Conservation (phyloP, 2,329 filamentous ascomycete genomes). For the Cladophialophora chaetospira region DNA sequence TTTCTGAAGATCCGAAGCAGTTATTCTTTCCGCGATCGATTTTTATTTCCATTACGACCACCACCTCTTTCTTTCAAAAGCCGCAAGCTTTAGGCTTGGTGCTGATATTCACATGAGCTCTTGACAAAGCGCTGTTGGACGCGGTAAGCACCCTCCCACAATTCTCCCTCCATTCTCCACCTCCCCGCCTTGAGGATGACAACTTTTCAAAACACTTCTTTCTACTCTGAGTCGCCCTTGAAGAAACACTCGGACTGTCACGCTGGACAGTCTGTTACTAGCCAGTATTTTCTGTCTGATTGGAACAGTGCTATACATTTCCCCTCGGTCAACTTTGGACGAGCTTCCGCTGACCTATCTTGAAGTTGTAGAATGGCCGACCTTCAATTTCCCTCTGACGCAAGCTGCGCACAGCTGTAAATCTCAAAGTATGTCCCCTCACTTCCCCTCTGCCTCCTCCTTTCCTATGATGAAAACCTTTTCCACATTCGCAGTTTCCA, state of each 20-base stretch:
- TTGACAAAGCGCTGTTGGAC: background rate
- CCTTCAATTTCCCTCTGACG: no score
- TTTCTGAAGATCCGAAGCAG: no score
- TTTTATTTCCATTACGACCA: background rate
- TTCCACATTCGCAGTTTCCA: conserved; percentile 66
- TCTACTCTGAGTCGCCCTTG: conserved; percentile 68
- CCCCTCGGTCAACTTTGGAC: background rate
- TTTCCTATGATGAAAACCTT: conserved; percentile 53
- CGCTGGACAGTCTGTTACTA: conserved; percentile 69
- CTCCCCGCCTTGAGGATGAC: conserved; percentile 56
- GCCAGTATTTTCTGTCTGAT: conserved; percentile 72
- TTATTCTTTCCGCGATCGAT: no score
- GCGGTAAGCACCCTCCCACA: conserved; percentile 8
- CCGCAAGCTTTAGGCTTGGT: background rate
- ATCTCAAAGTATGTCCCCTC: conserved; percentile 13
- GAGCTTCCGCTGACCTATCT: conserved; percentile 15
- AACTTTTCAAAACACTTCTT: conserved; percentile 56
- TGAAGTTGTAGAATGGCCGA: background rate
- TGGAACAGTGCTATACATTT: conserved; percentile 27
- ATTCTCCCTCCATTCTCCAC: background rate
- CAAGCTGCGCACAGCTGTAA: background rate
- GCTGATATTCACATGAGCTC: background rate
- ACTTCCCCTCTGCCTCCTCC: background rate
- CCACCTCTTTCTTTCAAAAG: background rate
- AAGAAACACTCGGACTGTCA: conserved; percentile 62